Evolutionary conservation across 305 asterid genomes (phyloP), one percentile per base, ranked within the genome.

Genomic region (Fraxinus paxiana): DNA sequence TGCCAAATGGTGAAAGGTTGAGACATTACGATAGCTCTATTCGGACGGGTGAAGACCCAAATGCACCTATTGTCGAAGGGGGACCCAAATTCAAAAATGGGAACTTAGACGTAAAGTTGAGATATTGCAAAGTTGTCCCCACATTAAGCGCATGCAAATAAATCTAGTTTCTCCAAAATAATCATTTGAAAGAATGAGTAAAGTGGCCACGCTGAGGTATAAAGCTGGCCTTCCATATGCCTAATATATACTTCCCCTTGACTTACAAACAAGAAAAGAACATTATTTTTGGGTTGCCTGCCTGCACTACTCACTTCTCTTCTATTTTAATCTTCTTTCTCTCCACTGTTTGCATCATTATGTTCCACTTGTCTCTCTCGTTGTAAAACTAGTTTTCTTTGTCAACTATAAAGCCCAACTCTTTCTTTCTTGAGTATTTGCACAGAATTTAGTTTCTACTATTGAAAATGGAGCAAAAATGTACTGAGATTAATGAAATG

Each of bases 261-360:
- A 74, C 89, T 79, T 83, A 7, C 77, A 80, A 82, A 86, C 87
- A 87, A 86, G 85, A 73, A 87, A 83, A 74, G 87, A 76, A 86
- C 83, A 69, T 15, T 41, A 28, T 46, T 67, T 77, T 78, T 75
- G 77, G 63, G 80, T 83, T 6, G 81, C 86, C 67, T 6, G 78
- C 30, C 28, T 72, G 56, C 56, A 46, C 56, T 46, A 46, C 56
- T 46, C 56, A 3, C 12, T 18, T 72, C 56, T 46, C 56, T 43
- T 43, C 54, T 43, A 12, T 43, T 43, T 12, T 43, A 38, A 9
- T 38, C 15, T 38, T 38, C 9, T 41, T 10, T 41, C 51, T 10
- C n/a, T 41, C 2, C 48, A 37, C 28, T 70, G 71, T 43, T 1
- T 72, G 20, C 71, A 10, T 71, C 56, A 79, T 80, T 41, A 17